Evolutionary conservation across 2,329 filamentous ascomycete species (phyloP).

Genomic region (Zymoseptoria passerinii): DNA sequence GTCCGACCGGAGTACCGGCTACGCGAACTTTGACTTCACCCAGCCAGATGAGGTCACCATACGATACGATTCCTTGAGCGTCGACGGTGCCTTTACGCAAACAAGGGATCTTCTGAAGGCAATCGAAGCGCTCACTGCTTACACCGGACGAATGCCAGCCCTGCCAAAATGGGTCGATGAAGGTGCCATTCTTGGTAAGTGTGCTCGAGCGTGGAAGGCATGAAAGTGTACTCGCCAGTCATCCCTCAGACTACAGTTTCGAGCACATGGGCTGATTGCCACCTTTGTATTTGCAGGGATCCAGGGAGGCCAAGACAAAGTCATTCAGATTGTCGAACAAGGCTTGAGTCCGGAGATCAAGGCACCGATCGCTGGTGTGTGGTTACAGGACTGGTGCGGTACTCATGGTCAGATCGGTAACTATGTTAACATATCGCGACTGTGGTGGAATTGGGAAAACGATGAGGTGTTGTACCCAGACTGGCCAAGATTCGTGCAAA

Average conservation of each 20-base stretch:
- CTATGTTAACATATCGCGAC: constrained; percentile 29
- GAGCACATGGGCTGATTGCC: not conserved
- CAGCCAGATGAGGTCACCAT: constrained; percentile 15
- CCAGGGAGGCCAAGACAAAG: constrained; percentile 31
- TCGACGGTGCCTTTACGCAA: constrained; percentile 19
- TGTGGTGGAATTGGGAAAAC: constrained; percentile 36
- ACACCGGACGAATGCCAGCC: constrained; percentile 29
- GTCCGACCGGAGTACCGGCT: constrained; percentile 26
- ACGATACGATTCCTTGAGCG: constrained; percentile 19
- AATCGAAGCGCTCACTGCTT: constrained; percentile 29
- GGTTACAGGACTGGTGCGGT: constrained; percentile 33
- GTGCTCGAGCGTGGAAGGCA: not conserved
- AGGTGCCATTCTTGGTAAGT: constrained; percentile 27
- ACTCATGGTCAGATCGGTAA: constrained; percentile 30
- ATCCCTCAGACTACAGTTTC: not conserved
- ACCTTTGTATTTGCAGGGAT: constrained; percentile 14
- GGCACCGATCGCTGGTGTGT: constrained; percentile 30
- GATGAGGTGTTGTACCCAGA: constrained; percentile 30
- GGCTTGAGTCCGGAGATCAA: constrained; percentile 20
- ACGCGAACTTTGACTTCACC: constrained; percentile 29
- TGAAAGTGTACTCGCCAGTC: not conserved
- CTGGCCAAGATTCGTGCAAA: constrained; percentile 31
- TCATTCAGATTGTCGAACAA: constrained; percentile 28
- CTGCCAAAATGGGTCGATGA: constrained; percentile 27
- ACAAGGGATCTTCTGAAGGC: constrained; percentile 24